phyloP scores from a whole-genome alignment of 192 early-diverging fungal species.

The Coemansia umbellata region DNA sequence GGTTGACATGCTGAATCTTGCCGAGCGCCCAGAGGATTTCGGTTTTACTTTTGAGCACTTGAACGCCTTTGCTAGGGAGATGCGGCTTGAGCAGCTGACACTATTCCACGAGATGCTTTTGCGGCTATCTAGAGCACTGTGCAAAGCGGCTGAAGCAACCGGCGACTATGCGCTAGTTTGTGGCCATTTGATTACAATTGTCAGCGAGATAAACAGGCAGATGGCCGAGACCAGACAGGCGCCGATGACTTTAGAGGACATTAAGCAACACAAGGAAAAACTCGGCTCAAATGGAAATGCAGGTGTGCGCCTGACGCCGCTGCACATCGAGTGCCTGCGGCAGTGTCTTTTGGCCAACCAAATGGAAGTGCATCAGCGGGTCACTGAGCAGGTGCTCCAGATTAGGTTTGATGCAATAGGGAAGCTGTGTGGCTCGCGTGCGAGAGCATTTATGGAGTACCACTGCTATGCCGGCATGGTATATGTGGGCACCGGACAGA shows the following conservation, averaged over 20 bases:
- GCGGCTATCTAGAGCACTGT: slow-evolving; percentile 28
- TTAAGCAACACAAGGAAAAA: not conserved
- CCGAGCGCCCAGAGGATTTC: slow-evolving; percentile 7
- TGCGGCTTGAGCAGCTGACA: slow-evolving; percentile 12
- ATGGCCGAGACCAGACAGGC: slow-evolving; percentile 8
- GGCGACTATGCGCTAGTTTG: slow-evolving; percentile 7
- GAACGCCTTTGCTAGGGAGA: not conserved
- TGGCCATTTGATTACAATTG: slow-evolving; percentile 11
- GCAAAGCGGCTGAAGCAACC: not conserved
- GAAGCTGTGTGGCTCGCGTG: not conserved
- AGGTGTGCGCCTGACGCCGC: slow-evolving; percentile 35
- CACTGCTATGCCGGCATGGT: slow-evolving; percentile 43
- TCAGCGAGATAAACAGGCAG: slow-evolving; percentile 18
- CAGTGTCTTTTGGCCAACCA: slow-evolving; percentile 30
- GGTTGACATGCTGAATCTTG: slow-evolving; percentile 20
- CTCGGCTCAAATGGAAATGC: slow-evolving; percentile 1
- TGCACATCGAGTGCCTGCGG: slow-evolving; percentile 39
- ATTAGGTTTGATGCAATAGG: slow-evolving; percentile 30
- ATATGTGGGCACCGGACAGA: slow-evolving; percentile 10
- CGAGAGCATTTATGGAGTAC: slow-evolving; percentile 30
- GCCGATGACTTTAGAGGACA: not conserved
- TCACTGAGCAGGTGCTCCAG: not conserved
- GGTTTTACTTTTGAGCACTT: too few species aligned
- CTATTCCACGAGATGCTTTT: slow-evolving; percentile 15
- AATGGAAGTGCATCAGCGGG: slow-evolving; percentile 14